These are phyloP conservation scores for Hibiscus mutabilis DNA, from an alignment of 345 rosid species.

Conservation along the genomic window DNA sequence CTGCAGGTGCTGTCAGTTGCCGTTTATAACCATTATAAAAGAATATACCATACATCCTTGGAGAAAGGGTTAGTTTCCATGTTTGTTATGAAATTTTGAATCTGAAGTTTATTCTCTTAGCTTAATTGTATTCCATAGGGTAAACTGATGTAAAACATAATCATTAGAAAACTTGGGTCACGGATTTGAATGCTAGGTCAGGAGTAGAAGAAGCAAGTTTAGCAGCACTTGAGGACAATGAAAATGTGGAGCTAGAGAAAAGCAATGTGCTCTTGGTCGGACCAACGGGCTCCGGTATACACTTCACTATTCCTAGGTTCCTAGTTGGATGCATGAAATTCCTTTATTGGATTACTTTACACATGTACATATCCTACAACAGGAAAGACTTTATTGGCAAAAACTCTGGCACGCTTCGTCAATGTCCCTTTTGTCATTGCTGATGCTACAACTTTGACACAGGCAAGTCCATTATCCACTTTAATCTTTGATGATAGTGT, in stretches of 20 bases:
- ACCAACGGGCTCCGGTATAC: constrained; percentile 89
- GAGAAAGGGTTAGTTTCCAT: constrained; percentile 57
- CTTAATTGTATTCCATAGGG: not conserved
- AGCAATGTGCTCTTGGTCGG: constrained; percentile 96
- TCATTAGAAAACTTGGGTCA: too few relatives aligned
- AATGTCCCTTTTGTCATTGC: constrained; percentile 86
- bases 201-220: constrained; percentile 46
- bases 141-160: too few relatives aligned
- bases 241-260: constrained; percentile 84
- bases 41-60: constrained; percentile 61
- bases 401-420: constrained; percentile 74
- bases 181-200: constrained; percentile 62
- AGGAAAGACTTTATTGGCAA: constrained; percentile 86
- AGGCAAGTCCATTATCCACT: constrained; percentile 36
- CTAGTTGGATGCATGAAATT: constrained; percentile 4
- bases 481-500: not conserved
- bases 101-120: not conserved
- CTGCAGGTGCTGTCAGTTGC: constrained; percentile 88
- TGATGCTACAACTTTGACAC: constrained; percentile 79
- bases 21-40: constrained; percentile 91
- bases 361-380: constrained; percentile 16
- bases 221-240: constrained; percentile 50
- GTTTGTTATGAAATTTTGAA: not conserved
- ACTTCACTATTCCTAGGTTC: not conserved
- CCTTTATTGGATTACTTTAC: constrained; percentile 9